phyloP scores from a whole-genome alignment of 176 grass and related monocot species.

The Microstegium vimineum region DNA sequence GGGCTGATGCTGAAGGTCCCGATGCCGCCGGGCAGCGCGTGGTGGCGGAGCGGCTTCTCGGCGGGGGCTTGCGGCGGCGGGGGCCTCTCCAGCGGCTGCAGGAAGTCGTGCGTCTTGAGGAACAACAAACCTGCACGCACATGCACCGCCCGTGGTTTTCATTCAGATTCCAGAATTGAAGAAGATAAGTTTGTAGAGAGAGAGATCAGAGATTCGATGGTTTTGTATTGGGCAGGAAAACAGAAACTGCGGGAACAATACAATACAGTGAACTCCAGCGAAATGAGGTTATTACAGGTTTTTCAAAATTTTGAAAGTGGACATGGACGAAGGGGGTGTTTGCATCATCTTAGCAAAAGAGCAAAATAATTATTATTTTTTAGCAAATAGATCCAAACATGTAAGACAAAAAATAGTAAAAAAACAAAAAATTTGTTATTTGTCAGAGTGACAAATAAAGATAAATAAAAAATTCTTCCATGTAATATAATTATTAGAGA shows the following conservation, averaged over 20 bases:
- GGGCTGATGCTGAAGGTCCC: constrained; percentile 64
- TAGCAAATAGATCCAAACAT: too few species aligned
- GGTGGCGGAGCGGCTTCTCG: constrained; percentile 27
- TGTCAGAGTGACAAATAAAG: too few species aligned
- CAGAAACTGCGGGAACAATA: not conserved
- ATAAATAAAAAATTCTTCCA: too few species aligned
- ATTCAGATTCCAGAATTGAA: not conserved
- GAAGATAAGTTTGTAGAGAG: not conserved
- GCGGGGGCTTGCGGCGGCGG: not conserved
- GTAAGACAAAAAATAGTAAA: too few species aligned
- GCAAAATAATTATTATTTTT: too few species aligned
- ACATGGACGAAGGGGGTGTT: too few species aligned
- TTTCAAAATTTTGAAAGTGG: not conserved
- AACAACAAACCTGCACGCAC: constrained; percentile 52
- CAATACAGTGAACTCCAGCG: too few species aligned
- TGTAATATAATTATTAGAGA: too few species aligned
- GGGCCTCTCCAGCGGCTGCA: constrained; percentile 45
- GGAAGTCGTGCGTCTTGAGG: constrained; percentile 78
- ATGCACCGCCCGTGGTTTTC: not conserved
- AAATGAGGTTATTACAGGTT: not conserved
- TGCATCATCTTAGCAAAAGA: too few species aligned
- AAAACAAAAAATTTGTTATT: too few species aligned
- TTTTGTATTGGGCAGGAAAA: not conserved
- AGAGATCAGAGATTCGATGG: not conserved
- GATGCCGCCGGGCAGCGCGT: constrained; percentile 60